Percentiles rank a stretch among this genome's conserved stretches.
Evolutionary conservation across 2,329 filamentous ascomycete genomes (phyloP).

Genomic region (Pestalotiopsis sp.): DNA sequence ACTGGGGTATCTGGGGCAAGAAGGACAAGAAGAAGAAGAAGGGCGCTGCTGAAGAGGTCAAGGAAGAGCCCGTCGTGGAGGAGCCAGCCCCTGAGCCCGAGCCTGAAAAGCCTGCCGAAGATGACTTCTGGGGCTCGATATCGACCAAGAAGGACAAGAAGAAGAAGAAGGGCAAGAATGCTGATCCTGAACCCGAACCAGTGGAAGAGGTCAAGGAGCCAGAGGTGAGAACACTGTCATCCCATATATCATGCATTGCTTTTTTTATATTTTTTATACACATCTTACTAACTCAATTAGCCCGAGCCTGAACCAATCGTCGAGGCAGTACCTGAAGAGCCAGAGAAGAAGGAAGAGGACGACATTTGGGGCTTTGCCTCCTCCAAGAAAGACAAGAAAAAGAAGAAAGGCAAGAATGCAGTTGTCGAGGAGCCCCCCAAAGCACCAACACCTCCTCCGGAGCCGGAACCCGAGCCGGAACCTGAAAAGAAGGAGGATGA

Average conservation of each 20-base stretch:
- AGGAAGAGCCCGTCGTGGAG: conserved; percentile 25
- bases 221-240: neutral
- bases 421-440: conserved; percentile 8
- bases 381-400: conserved; percentile 16
- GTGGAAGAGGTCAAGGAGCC: conserved; percentile 16
- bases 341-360: conserved; percentile 27
- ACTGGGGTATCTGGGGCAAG: conserved; percentile 27
- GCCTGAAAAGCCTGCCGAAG: conserved; percentile 34
- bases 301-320: conserved; percentile 25
- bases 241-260: neutral
- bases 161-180: conserved; percentile 41
- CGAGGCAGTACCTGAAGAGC: conserved; percentile 8
- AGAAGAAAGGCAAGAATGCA: conserved; percentile 9
- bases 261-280: neutral
- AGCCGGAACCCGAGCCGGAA: conserved; percentile 23
- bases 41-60: conserved; percentile 20
- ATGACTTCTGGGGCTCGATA: conserved; percentile 32
- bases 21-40: conserved; percentile 36
- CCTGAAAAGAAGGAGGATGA: conserved; percentile 11
- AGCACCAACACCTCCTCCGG: conserved; percentile 22
- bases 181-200: conserved; percentile 28
- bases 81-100: conserved; percentile 32
- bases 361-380: conserved; percentile 35
- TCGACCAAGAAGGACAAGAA: conserved; percentile 28
- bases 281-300: conserved; percentile 16